phyloP scores from a whole-genome alignment of 1,284 basidiomycete genomes.

The Marasmius tenuissimus region DNA sequence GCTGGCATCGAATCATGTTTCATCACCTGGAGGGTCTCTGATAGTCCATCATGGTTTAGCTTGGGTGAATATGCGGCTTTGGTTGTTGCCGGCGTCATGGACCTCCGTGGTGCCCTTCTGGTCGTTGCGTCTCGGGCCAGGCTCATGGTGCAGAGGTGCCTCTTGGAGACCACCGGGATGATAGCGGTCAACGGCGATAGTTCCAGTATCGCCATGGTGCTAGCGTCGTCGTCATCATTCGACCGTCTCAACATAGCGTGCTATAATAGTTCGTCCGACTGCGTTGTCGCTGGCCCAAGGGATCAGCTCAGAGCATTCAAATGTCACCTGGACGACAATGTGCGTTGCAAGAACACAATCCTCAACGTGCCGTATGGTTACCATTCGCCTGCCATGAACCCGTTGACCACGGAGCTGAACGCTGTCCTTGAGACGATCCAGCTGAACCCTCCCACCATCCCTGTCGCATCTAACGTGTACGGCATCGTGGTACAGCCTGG shows the following conservation, averaged over 20 bases:
- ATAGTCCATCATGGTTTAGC: constrained; percentile 30
- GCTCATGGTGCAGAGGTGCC: constrained; percentile 52
- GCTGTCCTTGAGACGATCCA: constrained; percentile 35
- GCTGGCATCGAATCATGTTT: constrained; percentile 13
- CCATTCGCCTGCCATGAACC: constrained; percentile 62
- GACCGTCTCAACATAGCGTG: constrained; percentile 53
- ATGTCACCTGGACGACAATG: constrained; percentile 33
- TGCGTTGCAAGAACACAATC: constrained; percentile 38
- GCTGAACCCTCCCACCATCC: constrained; percentile 48
- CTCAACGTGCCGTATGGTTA: constrained; percentile 61
- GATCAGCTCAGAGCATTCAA: constrained; percentile 43
- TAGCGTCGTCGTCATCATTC: constrained; percentile 34
- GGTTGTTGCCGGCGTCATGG: constrained; percentile 54
- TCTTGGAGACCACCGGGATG: constrained; percentile 52
- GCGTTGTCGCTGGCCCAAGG: constrained; percentile 56
- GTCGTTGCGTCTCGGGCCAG: constrained; percentile 59
- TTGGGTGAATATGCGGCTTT: constrained; percentile 74
- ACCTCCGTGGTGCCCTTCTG: constrained; percentile 52
- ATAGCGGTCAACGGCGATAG: constrained; percentile 47
- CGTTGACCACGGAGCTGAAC: constrained; percentile 49
- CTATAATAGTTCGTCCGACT: constrained; percentile 56
- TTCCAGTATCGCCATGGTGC: constrained; percentile 30
- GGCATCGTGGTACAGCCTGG: constrained; percentile 55
- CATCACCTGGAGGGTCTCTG: constrained; percentile 5
- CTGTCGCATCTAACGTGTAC: constrained; percentile 58